phyloP scores from a whole-genome alignment of 176 grass and related monocot species.

The Coix lacrymajobi region DNA sequence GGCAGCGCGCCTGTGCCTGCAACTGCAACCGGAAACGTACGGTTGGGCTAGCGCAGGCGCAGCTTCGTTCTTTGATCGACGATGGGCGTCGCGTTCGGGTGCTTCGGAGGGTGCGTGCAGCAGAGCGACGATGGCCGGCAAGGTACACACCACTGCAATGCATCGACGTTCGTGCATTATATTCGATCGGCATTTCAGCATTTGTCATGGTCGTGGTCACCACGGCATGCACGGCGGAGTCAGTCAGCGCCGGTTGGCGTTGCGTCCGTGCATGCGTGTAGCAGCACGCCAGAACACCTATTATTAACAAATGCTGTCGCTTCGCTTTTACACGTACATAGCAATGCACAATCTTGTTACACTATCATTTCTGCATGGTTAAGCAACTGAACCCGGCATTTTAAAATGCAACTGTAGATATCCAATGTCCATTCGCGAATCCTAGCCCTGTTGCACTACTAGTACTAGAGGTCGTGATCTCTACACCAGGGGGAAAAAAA shows the following conservation, averaged over 20 bases:
- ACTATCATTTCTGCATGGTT: not conserved
- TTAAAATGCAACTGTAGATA: not conserved
- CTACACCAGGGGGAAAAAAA: not conserved
- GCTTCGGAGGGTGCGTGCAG: conserved; percentile 34
- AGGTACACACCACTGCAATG: conserved; percentile 26
- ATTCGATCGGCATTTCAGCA: not conserved
- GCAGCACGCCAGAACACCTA: conserved; percentile 7
- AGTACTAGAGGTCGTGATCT: not conserved
- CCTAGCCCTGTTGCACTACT: not conserved
- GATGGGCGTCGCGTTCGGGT: conserved; percentile 47
- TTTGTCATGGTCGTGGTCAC: not conserved
- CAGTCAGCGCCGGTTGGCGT: not conserved
- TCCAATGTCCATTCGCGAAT: not conserved
- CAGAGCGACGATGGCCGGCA: not conserved
- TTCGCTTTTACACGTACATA: conserved; percentile 28
- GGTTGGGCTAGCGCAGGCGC: not conserved
- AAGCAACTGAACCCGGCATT: not conserved
- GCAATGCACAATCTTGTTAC: not conserved
- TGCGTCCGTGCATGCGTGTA: not conserved
- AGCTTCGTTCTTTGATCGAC: not conserved
- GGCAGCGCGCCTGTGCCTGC: no score
- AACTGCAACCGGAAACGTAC: not conserved
- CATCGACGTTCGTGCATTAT: not conserved
- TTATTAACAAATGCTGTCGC: not conserved
- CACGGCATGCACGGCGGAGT: not conserved